phyloP scores from a whole-genome alignment of 129 eudicot species.

The Rutidosis leptorrhynchoides region DNA sequence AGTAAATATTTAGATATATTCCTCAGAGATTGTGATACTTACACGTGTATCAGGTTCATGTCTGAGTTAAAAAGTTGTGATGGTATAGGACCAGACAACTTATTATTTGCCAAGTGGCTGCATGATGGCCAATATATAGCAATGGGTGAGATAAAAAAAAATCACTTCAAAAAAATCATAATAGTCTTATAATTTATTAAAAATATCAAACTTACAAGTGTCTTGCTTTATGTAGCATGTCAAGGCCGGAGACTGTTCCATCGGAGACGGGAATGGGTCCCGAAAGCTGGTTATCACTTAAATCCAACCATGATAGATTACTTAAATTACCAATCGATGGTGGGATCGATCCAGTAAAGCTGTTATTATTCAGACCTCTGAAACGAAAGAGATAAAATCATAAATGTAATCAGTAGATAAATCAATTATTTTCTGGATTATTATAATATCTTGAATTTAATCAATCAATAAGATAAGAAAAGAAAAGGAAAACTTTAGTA shows the following conservation, averaged over 20 bases:
- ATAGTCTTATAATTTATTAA: not conserved
- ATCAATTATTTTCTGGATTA: not conserved
- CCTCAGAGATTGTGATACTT: constrained; percentile 42
- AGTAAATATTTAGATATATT: constrained; percentile 27
- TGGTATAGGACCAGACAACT: constrained; percentile 60
- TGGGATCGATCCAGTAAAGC: constrained; percentile 72
- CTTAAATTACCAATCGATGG: constrained; percentile 60
- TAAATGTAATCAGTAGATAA: not conserved
- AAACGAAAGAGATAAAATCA: constrained; percentile 12
- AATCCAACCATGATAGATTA: constrained; percentile 73
- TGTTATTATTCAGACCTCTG: constrained; percentile 71
- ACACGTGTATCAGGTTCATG: constrained; percentile 78
- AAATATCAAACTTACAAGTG: constrained; percentile 64
- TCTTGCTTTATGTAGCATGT: constrained; percentile 51
- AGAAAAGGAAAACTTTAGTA: not conserved
- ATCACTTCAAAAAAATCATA: not conserved
- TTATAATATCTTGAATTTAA: not conserved
- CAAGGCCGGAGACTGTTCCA: constrained; percentile 59
- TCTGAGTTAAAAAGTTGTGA: constrained; percentile 54
- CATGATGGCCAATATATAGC: constrained; percentile 32
- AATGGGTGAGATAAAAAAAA: constrained; percentile 24
- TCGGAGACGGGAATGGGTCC: constrained; percentile 78
- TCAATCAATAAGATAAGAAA: not conserved
- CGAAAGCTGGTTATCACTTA: constrained; percentile 63
- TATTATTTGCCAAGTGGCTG: constrained; percentile 80